phyloP scores from a whole-genome alignment of 1,284 basidiomycete genomes.

The Ceratobasidium sp. region DNA sequence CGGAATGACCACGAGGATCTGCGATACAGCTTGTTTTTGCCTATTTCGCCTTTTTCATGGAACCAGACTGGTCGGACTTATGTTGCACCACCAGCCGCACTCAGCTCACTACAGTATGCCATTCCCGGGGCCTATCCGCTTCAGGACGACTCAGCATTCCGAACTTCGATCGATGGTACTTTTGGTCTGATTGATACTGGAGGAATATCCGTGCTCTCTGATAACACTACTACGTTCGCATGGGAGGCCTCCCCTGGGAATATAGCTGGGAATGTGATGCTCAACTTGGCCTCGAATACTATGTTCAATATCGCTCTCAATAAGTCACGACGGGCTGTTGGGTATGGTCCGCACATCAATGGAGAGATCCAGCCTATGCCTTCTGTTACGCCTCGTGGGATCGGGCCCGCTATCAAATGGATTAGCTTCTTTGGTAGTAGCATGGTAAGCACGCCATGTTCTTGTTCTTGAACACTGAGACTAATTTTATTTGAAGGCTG shows the following conservation, averaged over 20 bases:
- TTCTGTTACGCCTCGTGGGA: conserved; percentile 29
- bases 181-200: conserved; percentile 28
- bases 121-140: conserved; percentile 32
- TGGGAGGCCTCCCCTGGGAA: conserved; percentile 34
- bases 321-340: conserved; percentile 13
- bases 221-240: conserved; percentile 38
- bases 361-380: conserved; percentile 39
- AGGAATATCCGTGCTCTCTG: conserved; percentile 19
- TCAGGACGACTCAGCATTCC: conserved; percentile 12
- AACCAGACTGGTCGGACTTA: conserved; percentile 36
- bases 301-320: conserved; percentile 35
- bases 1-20: conserved; percentile 26
- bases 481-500: conserved; percentile 54
- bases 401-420: conserved; percentile 44
- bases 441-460: conserved; percentile 55
- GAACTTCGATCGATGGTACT: conserved; percentile 23
- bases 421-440: conserved; percentile 71
- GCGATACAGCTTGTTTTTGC: conserved; percentile 33
- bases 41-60: conserved; percentile 31
- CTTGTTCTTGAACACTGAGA: neutral
- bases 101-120: conserved; percentile 19
- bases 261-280: conserved; percentile 35
- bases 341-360: conserved; percentile 32
- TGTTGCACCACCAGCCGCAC: conserved; percentile 19
- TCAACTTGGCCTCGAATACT: conserved; percentile 28